Evolutionary conservation across 768 basidiomycete species (phyloP).

Genomic region (Russula emetica): DNA sequence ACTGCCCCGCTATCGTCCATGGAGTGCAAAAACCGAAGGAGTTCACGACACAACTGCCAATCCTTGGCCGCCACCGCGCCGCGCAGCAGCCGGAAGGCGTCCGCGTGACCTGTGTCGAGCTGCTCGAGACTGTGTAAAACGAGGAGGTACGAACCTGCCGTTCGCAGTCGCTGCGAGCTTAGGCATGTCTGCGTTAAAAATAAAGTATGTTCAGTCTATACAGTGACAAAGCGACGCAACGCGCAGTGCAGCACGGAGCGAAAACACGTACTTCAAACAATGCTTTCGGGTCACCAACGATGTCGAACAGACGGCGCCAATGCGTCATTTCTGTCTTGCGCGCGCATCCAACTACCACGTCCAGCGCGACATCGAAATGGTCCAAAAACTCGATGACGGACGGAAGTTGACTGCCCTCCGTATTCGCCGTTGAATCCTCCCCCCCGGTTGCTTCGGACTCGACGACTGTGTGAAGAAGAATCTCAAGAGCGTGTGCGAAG

Average conservation of each 20-base stretch:
- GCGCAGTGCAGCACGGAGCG: not conserved
- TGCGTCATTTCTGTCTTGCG: constrained; percentile 91
- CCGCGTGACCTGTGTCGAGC: constrained; percentile 69
- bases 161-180: constrained; percentile 65
- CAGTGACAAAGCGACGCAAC: not conserved
- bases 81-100: constrained; percentile 76
- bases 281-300: constrained; percentile 85
- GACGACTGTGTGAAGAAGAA: constrained; percentile 87
- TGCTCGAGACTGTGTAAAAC: constrained; percentile 93
- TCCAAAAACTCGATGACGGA: constrained; percentile 86
- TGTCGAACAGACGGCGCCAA: constrained; percentile 84
- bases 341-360: constrained; percentile 94
- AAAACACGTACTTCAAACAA: constrained; percentile 73
- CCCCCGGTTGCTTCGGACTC: constrained; percentile 64
- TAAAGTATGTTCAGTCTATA: not conserved
- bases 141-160: constrained; percentile 88
- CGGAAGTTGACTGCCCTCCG: constrained; percentile 43
- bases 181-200: constrained; percentile 60
- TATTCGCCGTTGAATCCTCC: constrained; percentile 18
- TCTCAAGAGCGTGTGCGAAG: constrained; percentile 91
- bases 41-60: constrained; percentile 87
- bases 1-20: constrained; percentile 83
- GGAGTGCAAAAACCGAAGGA: constrained; percentile 87
- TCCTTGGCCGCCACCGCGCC: constrained; percentile 74
- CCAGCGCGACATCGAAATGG: constrained; percentile 84